Base-by-base conservation (phyloP, 208 protist species). In the Acanthamoeba culbertsoni region DNA sequence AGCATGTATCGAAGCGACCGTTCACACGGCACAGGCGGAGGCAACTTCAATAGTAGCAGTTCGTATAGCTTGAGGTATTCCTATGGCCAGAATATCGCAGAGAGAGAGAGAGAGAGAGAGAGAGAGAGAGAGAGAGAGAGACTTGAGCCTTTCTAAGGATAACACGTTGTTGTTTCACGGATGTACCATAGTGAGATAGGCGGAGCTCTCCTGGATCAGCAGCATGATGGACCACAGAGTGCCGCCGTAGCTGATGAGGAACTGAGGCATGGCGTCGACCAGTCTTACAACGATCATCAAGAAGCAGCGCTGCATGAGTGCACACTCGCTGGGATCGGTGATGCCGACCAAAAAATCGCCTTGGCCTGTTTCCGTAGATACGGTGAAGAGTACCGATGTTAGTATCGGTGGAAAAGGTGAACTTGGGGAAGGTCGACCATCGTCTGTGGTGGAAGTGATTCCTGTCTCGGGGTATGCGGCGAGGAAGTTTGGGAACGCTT, bases 401-500 rank as follows among this genome's bases (percentile, higher is more conserved):
- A 1, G 2, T 26, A 79, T 16, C 10, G 42, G 4, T 23, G 14
- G 23, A 23, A 14, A 59, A 26, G 20, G 65, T 33, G 48, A 33
- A 33, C 7, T 79, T 26, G 26, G 71, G 28, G 71, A 33, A 51
- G 71, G 42, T 79, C 0, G 71, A 51, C 7, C 48, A 18, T 8
- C 12, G 12, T 55, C 48, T 55, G 8, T 55, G 18, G 48, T 18
- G 8, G 48, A 8, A 55, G 59, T 26, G 43, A 84, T 26, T 1
- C 73, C 73, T 4, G 73, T 84, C 28, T 84, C 73, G 4, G 73
- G 73, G 14, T 84, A 84, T 37, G 73, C 43, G 20, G 73, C 40
- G 43, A 84, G 73, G 43, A 84, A 84, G 73, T 55, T 84, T 5
- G 73, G 43, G 73, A 84, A 84, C 8, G 73, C 73, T 10, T 57